These are phyloP conservation scores for Microcyclosporella mali DNA, from an alignment of 2,329 filamentous ascomycete genomes.

Conservation along the genomic window DNA sequence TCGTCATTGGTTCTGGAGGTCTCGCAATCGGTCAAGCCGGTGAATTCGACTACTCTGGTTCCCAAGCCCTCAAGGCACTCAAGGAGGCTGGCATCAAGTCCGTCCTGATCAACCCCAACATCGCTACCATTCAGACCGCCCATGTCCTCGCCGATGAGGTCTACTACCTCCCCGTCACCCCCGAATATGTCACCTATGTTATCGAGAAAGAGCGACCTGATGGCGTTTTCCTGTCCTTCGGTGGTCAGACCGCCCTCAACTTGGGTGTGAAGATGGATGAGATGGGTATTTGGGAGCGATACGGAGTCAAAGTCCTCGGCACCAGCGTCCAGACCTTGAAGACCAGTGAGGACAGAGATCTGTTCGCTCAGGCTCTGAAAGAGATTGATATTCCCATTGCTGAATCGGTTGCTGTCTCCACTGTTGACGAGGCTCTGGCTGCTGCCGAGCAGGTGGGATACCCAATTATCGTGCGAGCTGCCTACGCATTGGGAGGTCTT, in stretches of 20 bases:
- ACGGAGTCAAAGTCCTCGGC: constrained; percentile 90
- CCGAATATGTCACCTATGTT: constrained; percentile 95
- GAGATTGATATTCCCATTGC: constrained; percentile 98
- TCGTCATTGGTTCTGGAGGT: constrained; percentile 93
- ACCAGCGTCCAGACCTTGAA: constrained; percentile 92
- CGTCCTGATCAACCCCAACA: constrained; percentile 95
- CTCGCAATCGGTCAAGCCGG: constrained; percentile 95
- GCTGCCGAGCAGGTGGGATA: constrained; percentile 86
- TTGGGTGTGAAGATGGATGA: constrained; percentile 96
- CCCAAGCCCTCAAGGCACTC: constrained; percentile 91
- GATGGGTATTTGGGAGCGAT: constrained; percentile 90
- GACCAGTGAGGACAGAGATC: constrained; percentile 89
- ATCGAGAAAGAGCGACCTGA: constrained; percentile 94
- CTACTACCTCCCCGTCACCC: constrained; percentile 95
- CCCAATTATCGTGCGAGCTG: constrained; percentile 95
- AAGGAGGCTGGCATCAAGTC: constrained; percentile 91
- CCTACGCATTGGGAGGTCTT: constrained; percentile 91
- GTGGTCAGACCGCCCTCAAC: constrained; percentile 94
- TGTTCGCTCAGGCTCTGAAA: constrained; percentile 90
- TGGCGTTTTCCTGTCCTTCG: constrained; percentile 95
- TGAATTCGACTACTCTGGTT: constrained; percentile 98
- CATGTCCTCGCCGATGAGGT: constrained; percentile 94
- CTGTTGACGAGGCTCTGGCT: constrained; percentile 83
- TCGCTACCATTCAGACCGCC: constrained; percentile 96
- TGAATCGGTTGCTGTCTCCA: constrained; percentile 86